A percentile compares a stretch with the other conserved stretches of the same genome.
Evolutionary conservation across 2,329 filamentous ascomycete genomes (phyloP).

Genomic region (Cyanodermella asteris): DNA sequence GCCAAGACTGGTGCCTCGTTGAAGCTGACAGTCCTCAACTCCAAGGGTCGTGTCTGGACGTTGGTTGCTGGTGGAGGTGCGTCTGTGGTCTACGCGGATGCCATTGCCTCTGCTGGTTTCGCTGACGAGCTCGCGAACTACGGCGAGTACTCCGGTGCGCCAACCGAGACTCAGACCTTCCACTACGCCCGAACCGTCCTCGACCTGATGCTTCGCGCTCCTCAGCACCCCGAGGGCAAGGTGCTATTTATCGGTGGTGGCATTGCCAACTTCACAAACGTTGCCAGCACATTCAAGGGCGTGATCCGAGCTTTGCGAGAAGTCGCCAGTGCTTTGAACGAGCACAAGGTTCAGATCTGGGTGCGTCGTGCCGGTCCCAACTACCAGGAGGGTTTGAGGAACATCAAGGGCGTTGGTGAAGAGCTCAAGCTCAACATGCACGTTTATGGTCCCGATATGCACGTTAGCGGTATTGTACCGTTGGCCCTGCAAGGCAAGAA

Average conservation of each 20-base stretch:
- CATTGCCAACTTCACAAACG: constrained; percentile 99
- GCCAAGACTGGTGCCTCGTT: constrained; percentile 98
- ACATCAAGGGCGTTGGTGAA: constrained; percentile 91
- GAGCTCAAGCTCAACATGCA: constrained; percentile 95
- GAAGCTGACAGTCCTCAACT: constrained; percentile 91
- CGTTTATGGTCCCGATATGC: constrained; percentile 60
- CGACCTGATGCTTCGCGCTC: constrained; percentile 89
- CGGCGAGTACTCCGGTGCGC: constrained; percentile 97
- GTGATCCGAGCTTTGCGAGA: constrained; percentile 92
- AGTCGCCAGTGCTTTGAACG: constrained; percentile 60
- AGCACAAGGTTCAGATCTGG: constrained; percentile 99
- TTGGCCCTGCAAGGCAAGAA: constrained; percentile 49
- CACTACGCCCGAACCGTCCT: constrained; percentile 96
- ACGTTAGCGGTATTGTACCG: constrained; percentile 88
- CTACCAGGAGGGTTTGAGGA: constrained; percentile 99
- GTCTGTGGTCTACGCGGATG: constrained; percentile 95
- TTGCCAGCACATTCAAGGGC: constrained; percentile 98
- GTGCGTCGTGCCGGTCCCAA: constrained; percentile 79
- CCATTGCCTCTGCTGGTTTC: constrained; percentile 89
- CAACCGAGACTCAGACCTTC: constrained; percentile 96
- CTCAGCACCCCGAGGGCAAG: constrained; percentile 72
- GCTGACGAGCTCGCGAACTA: constrained; percentile 97
- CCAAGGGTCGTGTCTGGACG: constrained; percentile 85
- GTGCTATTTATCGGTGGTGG: constrained; percentile 98
- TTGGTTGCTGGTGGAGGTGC: constrained; percentile 98